Evolutionary conservation across 352 stramenopile species (phyloP).

Genomic region (Phytopythium vexans): DNA sequence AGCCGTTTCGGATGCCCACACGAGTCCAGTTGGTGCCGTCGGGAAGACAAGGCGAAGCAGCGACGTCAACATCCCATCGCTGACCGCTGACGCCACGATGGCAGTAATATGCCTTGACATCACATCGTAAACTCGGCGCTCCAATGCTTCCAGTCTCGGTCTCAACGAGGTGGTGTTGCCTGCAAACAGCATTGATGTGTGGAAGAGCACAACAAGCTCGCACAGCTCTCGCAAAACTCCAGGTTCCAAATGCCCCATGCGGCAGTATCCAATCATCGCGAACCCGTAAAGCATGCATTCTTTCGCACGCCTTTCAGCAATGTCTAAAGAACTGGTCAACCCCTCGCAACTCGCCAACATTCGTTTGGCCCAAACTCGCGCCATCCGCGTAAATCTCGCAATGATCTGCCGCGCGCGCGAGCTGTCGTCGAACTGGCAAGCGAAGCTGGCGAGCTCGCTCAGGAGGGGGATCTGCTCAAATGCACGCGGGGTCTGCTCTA

Average conservation of each 20-base stretch:
- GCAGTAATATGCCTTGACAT: constrained; percentile 22
- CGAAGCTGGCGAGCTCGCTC: constrained; percentile 27
- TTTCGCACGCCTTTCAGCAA: constrained; percentile 24
- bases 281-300: constrained; percentile 44
- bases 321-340: neutral
- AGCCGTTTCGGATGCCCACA: too few relatives aligned
- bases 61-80: too few relatives aligned
- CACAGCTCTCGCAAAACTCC: constrained; percentile 22
- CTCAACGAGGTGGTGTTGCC: neutral
- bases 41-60: constrained; percentile 5
- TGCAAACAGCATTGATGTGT: constrained; percentile 16
- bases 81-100: neutral
- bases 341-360: too few relatives aligned
- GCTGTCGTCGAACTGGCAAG: constrained; percentile 17
- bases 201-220: constrained; percentile 45
- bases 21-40: neutral
- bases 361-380: constrained; percentile 19
- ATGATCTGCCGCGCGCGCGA: constrained; percentile 10
- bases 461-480: constrained; percentile 35
- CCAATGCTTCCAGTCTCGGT: neutral
- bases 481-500: constrained; percentile 24
- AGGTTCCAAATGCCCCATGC: constrained; percentile 4
- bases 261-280: constrained; percentile 27
- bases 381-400: constrained; percentile 19
- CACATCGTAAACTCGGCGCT: constrained; percentile 22